Base-by-base conservation (phyloP, 2,329 filamentous ascomycete genomes). In the Fusarium xyrophilum region DNA sequence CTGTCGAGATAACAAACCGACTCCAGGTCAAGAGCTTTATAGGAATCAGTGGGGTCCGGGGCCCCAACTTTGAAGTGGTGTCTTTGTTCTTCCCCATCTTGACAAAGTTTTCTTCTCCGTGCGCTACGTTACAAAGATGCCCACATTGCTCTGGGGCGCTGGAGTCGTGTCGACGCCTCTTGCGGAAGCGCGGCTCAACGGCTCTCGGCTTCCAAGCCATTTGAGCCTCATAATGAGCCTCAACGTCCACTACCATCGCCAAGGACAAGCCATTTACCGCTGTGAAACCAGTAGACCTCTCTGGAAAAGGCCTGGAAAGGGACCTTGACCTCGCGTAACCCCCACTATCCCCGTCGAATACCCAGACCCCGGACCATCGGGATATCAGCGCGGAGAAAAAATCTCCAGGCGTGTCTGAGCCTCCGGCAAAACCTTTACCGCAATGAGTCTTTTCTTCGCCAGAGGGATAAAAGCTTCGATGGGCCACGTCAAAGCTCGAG, bases 91-190 rank as follows among this genome's bases (percentile, higher is more conserved):
- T 50, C 60, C 58, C 60, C 60, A 39, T 33, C 21, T 21, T 38
- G 50, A 35, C 59, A 57, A 63, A 63, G 48, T 63, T 63, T 63
- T 56, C 30, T 63, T 50, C 58, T 63, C 60, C 60, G 63, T 63
- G 21, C 58, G 36, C 51, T 63, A 48, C 58, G 58, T 48, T 63
- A 28, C 60, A 39, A 50, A 27, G 28, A 63, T 48, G 44, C 17
- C 60, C 60, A 63, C 60, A 55, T 57, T 56, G 33, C 30, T 63
- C 60, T 63, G 60, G 58, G 55, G 44, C 58, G 27, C 36, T 51
- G 43, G 30, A 60, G 35, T 50, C 30, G 30, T 13, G 30, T 27
- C 6, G 21, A n/a, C 21, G 38, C 21, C 43, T 50, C 15, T 38
- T 11, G 6, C 33, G 44, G 28, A 25, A 10, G 19, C 13, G 33